Evolutionary conservation across 345 rosid genomes (phyloP).

Genomic region (Gossypium turneri): DNA sequence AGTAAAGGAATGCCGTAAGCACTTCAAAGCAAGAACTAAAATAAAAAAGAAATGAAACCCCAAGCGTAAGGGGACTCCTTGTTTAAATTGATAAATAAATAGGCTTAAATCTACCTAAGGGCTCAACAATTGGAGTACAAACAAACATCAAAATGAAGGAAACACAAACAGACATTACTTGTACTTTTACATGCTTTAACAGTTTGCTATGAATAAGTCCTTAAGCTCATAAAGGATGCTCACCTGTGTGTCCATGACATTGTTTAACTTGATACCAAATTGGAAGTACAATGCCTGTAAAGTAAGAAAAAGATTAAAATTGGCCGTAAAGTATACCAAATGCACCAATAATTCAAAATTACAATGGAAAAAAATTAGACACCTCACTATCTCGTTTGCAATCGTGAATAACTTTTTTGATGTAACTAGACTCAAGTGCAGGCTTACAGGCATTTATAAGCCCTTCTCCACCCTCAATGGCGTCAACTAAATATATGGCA

Average conservation of each 20-base stretch:
- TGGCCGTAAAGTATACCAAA: conserved; percentile 12
- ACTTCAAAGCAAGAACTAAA: not conserved
- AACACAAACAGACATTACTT: not conserved
- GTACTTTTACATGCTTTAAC: not conserved
- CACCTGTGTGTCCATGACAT: conserved; percentile 91
- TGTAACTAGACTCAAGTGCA: conserved; percentile 82
- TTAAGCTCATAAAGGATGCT: conserved; percentile 18
- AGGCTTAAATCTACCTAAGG: not conserved
- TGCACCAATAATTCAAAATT: conserved; percentile 18
- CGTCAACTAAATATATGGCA: conserved; percentile 87
- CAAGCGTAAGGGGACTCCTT: not conserved
- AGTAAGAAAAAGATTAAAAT: conserved; percentile 14
- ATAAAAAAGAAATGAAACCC: not conserved
- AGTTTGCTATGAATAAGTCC: not conserved
- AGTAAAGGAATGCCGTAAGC: not conserved
- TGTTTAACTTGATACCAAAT: conserved; percentile 81
- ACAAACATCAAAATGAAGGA: conserved; percentile 1
- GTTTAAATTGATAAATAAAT: not conserved
- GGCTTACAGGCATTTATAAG: conserved; percentile 89
- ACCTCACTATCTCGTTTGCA: conserved; percentile 99
- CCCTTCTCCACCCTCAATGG: conserved; percentile 62
- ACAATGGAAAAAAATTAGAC: conserved; percentile 32
- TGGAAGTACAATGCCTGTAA: conserved; percentile 84
- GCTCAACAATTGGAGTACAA: not conserved
- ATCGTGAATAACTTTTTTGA: conserved; percentile 95